Evolutionary conservation across 345 rosid species (phyloP).

Genomic region (Pistacia vera): DNA sequence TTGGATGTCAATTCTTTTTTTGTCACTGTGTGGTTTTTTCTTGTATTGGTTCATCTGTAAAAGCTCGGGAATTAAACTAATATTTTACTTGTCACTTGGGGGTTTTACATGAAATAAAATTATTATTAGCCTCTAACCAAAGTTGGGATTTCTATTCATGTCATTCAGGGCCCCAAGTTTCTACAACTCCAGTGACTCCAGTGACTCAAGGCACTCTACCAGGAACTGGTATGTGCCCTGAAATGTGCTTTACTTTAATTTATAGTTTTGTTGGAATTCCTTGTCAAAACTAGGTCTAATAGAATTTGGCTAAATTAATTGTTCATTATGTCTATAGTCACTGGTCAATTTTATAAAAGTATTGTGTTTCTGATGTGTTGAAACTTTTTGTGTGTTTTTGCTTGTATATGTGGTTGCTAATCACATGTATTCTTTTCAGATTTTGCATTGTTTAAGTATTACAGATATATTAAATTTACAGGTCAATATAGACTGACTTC

Average conservation of each 20-base stretch:
- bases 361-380: background rate
- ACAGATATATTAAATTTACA: background rate
- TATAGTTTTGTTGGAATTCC: background rate
- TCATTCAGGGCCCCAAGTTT: slow-evolving; percentile 25
- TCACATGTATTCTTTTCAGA: background rate
- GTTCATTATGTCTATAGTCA: background rate
- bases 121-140: background rate
- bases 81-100: background rate
- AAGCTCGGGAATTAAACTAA: background rate
- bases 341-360: background rate
- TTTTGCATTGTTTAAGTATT: background rate
- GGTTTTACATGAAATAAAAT: slow-evolving; percentile 1
- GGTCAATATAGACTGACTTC: background rate
- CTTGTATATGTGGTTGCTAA: background rate
- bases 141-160: slow-evolving; percentile 13
- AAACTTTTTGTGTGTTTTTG: background rate
- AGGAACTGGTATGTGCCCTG: slow-evolving; percentile 22
- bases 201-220: slow-evolving; percentile 20
- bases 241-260: slow-evolving; percentile 5
- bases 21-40: background rate
- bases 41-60: background rate
- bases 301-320: background rate
- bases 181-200: slow-evolving; percentile 18
- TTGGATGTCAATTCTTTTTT: background rate
- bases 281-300: background rate